Evolutionary conservation across 2,329 filamentous ascomycete species (phyloP), one percentile per base, ranked within the genome.

Genomic region (Juglanconis oblonga): DNA sequence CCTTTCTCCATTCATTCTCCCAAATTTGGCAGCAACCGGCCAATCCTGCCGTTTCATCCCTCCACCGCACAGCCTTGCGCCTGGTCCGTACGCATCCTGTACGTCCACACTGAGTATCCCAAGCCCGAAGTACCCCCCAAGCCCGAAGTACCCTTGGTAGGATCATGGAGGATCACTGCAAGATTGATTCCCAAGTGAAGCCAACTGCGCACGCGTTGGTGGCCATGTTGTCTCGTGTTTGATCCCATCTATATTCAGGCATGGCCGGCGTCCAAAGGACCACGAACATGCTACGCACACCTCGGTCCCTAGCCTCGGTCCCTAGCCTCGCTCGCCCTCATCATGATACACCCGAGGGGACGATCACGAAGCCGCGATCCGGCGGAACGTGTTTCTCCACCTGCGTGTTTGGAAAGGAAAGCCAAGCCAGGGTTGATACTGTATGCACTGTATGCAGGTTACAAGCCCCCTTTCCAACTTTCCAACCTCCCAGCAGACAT

Each of bases 1-100:
- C 47, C 35, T 53, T 44, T 11, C 51, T 45, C 45, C 32, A 52
- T 36, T 31, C 38, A 38, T 44, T 35, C 40, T 35, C 29, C 53
- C 52, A 55, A 62, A 62, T 49, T 59, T 62, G 56, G 59, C 52
- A 62, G 24, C 56, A 55, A 17, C 24, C 38, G 3, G 5, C 38
- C 6, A 45, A 56, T 60, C 52, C 40, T 56, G 48, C 33, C 17
- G 52, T 62, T 56, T 56, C 56, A 59, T 52, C 54, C 57, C 47
- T 32, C 6, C 47, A 50, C n/a, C 49, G 7, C 36, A 52, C 36
- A 52, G 36, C 36, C 35, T 8, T 6, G 35, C n/a, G n/a, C n/a
- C n/a, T 38, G 11, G 35, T 11, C 35, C 6, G 35, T 38, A 38
- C 6, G 35, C 35, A 6, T 38, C 35, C 6, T 38, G 35, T 38